A percentile compares a stretch with the other conserved stretches of the same genome.
These are phyloP conservation scores for Hypseocharis bilobata DNA, from an alignment of 441 rosid species.

Conservation along the genomic window DNA sequence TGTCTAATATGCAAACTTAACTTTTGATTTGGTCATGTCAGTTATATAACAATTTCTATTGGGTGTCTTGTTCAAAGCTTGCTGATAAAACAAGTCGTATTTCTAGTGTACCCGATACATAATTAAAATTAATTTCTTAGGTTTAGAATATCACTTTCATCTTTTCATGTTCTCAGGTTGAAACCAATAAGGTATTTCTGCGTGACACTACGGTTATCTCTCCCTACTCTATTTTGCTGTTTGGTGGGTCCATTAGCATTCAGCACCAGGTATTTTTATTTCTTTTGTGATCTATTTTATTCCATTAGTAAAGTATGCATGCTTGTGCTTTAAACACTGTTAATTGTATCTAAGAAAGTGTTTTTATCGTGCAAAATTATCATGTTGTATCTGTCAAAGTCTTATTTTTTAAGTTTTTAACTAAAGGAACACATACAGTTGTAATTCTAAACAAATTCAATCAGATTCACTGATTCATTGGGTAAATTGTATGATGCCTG, in stretches of 20 bases:
- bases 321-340: not conserved
- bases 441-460: not conserved
- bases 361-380: not conserved
- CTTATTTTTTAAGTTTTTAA: not conserved
- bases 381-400: not conserved
- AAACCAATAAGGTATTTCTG: constrained; percentile 68
- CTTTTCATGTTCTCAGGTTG: constrained; percentile 47
- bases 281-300: constrained; percentile 4
- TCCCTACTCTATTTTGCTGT: constrained; percentile 72
- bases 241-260: constrained; percentile 75
- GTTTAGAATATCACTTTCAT: not conserved
- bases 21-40: not conserved
- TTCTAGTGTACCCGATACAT: not conserved
- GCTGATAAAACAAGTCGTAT: not conserved
- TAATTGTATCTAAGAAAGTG: not conserved
- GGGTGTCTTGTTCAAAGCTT: not conserved
- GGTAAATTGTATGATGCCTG: not conserved
- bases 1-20: not conserved
- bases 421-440: not conserved
- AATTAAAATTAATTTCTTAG: too few species aligned
- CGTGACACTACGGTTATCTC: constrained; percentile 76
- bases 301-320: not conserved
- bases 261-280: constrained; percentile 74
- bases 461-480: not conserved
- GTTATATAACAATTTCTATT: not conserved